Evolutionary conservation across 2,329 filamentous ascomycete species (phyloP).

Genomic region (Fusarium haematococcum): DNA sequence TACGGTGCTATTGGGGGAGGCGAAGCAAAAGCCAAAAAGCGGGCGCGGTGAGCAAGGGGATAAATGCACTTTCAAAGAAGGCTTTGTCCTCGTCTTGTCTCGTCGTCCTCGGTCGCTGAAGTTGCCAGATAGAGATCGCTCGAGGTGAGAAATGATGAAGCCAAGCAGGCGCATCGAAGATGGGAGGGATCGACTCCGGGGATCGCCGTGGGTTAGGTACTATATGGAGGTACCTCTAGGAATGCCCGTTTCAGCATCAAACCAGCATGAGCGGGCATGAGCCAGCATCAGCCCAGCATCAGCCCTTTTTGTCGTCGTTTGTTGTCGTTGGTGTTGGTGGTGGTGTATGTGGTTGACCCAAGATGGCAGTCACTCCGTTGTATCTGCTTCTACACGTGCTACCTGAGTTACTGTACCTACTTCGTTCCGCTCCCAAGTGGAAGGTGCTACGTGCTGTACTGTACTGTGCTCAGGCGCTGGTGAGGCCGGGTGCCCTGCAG

Average conservation of each 20-base stretch:
- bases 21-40: constrained; percentile 14
- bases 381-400: neutral
- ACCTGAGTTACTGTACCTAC: neutral
- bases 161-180: constrained; percentile 8
- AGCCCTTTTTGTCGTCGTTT: neutral
- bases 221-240: neutral
- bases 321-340: neutral
- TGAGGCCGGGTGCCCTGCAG: neutral
- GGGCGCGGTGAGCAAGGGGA: constrained; percentile 3
- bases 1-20: neutral
- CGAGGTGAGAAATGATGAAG: constrained; percentile 36
- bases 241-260: constrained; percentile 20
- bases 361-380: neutral
- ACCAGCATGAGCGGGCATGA: neutral
- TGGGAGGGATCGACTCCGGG: constrained; percentile 21
- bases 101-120: neutral
- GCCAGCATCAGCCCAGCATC: constrained; percentile 8
- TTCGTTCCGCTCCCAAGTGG: neutral
- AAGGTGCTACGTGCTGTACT: neutral
- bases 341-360: constrained; percentile 3
- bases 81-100: constrained; percentile 1
- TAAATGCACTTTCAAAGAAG: neutral
- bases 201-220: constrained; percentile 28
- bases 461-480: neutral
- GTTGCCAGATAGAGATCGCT: constrained; percentile 3